Percentiles rank a stretch among this genome's conserved stretches.
These are phyloP conservation scores for Cryptosporidium parvum DNA, from an alignment of 169 alveolate species.

Conservation along the genomic window DNA sequence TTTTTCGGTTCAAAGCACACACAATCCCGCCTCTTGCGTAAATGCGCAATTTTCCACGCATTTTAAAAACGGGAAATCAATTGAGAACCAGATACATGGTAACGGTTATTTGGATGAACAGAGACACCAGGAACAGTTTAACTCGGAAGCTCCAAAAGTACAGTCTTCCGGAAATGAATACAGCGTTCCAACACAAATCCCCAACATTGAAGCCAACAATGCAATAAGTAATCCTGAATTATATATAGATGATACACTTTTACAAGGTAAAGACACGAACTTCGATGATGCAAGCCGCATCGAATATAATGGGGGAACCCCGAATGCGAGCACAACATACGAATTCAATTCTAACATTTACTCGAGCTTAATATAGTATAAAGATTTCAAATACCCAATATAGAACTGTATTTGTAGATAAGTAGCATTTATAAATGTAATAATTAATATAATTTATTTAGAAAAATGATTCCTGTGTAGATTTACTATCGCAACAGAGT, in stretches of 20 bases:
- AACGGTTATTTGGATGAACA: not conserved
- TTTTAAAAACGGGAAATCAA: not conserved
- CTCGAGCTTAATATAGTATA: not conserved
- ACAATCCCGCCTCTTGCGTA: too few relatives aligned
- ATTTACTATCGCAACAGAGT: not conserved
- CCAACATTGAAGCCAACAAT: not conserved
- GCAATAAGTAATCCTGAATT: not conserved
- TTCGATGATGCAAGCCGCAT: not conserved
- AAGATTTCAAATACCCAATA: not conserved
- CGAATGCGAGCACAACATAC: not conserved
- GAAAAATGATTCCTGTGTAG: not conserved
- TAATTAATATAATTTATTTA: not conserved
- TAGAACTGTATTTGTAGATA: not conserved
- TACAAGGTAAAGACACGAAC: not conserved
- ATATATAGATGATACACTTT: not conserved
- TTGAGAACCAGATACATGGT: not conserved
- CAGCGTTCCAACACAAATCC: not conserved
- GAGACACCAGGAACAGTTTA: not conserved
- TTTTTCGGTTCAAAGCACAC: not conserved
- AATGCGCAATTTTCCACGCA: not conserved
- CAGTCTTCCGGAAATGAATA: not conserved
- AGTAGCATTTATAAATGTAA: not conserved
- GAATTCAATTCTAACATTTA: conserved; percentile 21
- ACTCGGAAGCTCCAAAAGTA: not conserved
- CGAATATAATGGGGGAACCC: not conserved